Evolutionary conservation across 2,329 filamentous ascomycete genomes (phyloP), one percentile per base, ranked within the genome.

Genomic region (Ophiosphaerella narmari): DNA sequence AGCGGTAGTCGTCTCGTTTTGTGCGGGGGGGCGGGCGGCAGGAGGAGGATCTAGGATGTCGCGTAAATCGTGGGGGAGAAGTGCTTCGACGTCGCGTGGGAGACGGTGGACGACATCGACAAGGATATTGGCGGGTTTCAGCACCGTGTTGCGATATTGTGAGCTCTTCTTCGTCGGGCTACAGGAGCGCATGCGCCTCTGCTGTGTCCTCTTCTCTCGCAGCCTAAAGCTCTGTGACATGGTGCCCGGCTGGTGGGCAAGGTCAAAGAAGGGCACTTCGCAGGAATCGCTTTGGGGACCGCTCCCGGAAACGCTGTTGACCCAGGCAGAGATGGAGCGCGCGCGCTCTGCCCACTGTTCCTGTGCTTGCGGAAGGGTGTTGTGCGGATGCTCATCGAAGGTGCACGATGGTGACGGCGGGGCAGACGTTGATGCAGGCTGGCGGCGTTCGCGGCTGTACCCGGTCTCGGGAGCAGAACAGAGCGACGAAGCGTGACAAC

Each of bases 151-250:
- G 36, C 50, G 50, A 45, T 49, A 49, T 16, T 53, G 40, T 21
- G 39, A 23, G 31, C 45, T 45, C 45, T 48, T 52, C 44, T 52
- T 49, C 5, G 49, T 48, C 38, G 42, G 50, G 29, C 42, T 52
- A 34, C 49, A 47, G 14, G 38, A 40, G 21, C 38, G 38, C 9
- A 5, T 7, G 11, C 21, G 5, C 18, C 21, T 35, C 18, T 18
- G 18, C 32, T 2, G 11, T 4, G 32, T 38, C 37, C 21, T 39
- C 18, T 9, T 39, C 2, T 44, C 21, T 13, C 46, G 46, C 13
- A 37, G 24, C 33, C 46, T 43, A 18, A 21, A 43, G 32, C 40
- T 44, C 14, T 49, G 39, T 31, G 46, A 49, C 38, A 45, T 45
- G 16, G 18, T 38, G 23, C 38, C 43, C 18, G 43, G 24, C 21